Base-by-base conservation (phyloP, 129 eudicot genomes). In the Helianthus annuus region DNA sequence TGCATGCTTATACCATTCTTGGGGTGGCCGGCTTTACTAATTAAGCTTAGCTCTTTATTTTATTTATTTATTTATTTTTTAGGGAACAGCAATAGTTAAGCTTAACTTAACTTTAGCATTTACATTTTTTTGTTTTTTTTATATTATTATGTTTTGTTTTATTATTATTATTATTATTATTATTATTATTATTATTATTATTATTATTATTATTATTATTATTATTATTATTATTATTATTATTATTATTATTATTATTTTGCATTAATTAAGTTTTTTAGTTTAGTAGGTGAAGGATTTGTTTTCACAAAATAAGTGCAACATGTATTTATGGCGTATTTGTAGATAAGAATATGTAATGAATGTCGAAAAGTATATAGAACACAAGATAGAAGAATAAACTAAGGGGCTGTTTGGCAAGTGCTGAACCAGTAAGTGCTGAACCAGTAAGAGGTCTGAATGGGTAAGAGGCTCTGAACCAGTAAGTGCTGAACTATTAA, bases 21-120 rank as follows among this genome's bases (percentile, higher is more conserved):
- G 66, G 51, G 45, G 45, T 60, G 48, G 81, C 81, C 81, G 81
- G 81, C 81, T 32, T 69, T 14, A 24, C 70, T 60, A 77, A 60
- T 29, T 12, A 59, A 59, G 44, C 10, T 32, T 32, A 32, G 3
- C 36, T 32, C 2, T 32, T 32, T 32, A 32, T 32, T 32, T 32
- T 32, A 2, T 32, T 32, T 32, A 27, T 27, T 27, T 19, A 19
- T 27, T 27, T 27, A 2, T 32, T 32, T 32, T 32, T n/a, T n/a
- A n/a, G 4, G 36, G 36, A 32, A 32, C 36, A 32, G 36, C 36
- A 32, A 32, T 32, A 32, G 36, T 32, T 3, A 32, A 3, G 36
- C 36, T 2, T 32, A 19, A 55, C 61, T 19, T 55, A 17, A 55
- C 4, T 55, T 55, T 51, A 14, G 6, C 56, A 51, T 51, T 51